Base-by-base conservation (phyloP, 331 rosid species). In the Malus hybrid region DNA sequence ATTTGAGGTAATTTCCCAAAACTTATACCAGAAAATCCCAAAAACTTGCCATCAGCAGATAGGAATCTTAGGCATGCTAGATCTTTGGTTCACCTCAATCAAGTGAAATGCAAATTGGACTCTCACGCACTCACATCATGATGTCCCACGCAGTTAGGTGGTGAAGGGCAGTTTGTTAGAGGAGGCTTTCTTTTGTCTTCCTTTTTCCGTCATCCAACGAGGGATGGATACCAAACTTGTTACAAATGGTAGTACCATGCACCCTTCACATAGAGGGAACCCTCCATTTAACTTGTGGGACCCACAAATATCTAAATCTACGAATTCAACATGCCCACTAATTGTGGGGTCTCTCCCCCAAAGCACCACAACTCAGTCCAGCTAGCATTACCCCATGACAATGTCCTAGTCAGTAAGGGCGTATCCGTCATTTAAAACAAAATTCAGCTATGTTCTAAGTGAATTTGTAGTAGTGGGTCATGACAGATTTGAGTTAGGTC, bases 181-280 rank as follows among this genome's bases (percentile, higher is more conserved):
- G 86, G 62, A 83, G 76, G 78, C 77, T 81, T 85, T 79, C 63
- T 74, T 74, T 75, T 60, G 80, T 57, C 87, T 78, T 84, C 79
- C 70, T 44, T 77, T 81, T 62, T 82, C 82, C 70, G 29, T 85
- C 85, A 77, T 80, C 93, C 79, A 84, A 86, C 83, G 52, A 75
- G 77, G 89, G 90, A 87, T 82, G 84, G 83, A 83, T 86, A 79
- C 97, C 96, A 80, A 88, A 90, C 96, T 76, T 71, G 18, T 34
- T 60, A 75, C 76, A 70, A 80, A 81, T 81, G 82, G 85, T 77
- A 69, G 89, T 63, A 87, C 85, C 79, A 76, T 86, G 85, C 88
- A 74, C 81, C 81, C 70, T 81, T 42, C 48, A 79, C 71, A 73
- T 81, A 74, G 74, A 77, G 39, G 80, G 82, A 75, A 77, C 73